Evolutionary conservation across 148 eudicot genomes (phyloP).

Genomic region (Cornus florida): DNA sequence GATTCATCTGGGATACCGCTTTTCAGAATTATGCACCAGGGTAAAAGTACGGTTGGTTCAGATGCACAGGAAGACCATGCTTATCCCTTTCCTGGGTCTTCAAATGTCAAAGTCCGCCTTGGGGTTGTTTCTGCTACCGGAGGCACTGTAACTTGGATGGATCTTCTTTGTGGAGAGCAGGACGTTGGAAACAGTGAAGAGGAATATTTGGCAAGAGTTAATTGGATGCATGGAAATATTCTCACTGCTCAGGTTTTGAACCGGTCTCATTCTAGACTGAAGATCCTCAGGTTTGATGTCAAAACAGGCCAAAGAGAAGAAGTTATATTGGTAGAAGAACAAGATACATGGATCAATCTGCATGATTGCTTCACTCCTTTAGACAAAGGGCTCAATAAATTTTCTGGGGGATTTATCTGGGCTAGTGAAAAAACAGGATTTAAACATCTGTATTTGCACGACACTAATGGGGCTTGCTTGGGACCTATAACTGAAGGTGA

Average conservation of each 20-base stretch:
- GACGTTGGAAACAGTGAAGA: slow-evolving; percentile 40
- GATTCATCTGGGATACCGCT: slow-evolving; percentile 88
- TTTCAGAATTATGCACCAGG: slow-evolving; percentile 93
- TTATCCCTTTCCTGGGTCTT: slow-evolving; percentile 88
- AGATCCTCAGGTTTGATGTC: slow-evolving; percentile 73
- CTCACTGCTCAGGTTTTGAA: slow-evolving; percentile 86
- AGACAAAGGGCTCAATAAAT: slow-evolving; percentile 48
- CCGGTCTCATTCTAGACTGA: slow-evolving; percentile 67
- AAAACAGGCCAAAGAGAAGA: slow-evolving; percentile 64
- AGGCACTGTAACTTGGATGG: slow-evolving; percentile 89
- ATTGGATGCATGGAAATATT: slow-evolving; percentile 88
- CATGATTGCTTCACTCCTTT: slow-evolving; percentile 96
- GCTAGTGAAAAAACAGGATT: slow-evolving; percentile 93
- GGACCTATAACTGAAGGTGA: slow-evolving; percentile 91
- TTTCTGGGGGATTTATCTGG: slow-evolving; percentile 78
- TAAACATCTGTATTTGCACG: slow-evolving; percentile 77
- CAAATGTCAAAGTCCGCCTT: slow-evolving; percentile 79
- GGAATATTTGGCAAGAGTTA: slow-evolving; percentile 87
- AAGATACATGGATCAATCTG: slow-evolving; percentile 75
- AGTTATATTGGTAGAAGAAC: slow-evolving; percentile 72
- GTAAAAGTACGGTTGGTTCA: slow-evolving; percentile 70
- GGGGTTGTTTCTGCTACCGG: slow-evolving; percentile 80
- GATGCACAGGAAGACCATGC: slow-evolving; percentile 98
- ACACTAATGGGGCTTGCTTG: slow-evolving; percentile 55
- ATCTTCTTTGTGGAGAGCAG: slow-evolving; percentile 69